Conservation (phyloP, 2,329 filamentous ascomycete species). For the Verticillium zaregamsianum region DNA sequence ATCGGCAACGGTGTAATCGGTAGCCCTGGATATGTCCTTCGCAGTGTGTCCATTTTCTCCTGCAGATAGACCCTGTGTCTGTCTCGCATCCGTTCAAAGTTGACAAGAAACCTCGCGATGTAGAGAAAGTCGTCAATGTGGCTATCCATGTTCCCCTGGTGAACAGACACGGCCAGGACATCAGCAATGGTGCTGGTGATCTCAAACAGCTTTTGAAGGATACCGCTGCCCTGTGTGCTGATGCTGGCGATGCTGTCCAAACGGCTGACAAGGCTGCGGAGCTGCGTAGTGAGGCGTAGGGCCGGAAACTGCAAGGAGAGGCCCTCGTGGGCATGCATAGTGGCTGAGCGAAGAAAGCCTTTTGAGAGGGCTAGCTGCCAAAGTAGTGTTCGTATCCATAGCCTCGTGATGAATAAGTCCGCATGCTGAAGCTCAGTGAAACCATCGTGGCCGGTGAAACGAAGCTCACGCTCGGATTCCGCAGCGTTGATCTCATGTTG, state of each 20-base stretch:
- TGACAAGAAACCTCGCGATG: slow-evolving; percentile 44
- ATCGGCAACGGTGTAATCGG: background rate
- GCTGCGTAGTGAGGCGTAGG: slow-evolving; percentile 30
- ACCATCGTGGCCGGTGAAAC: slow-evolving; percentile 16
- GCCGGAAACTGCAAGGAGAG: slow-evolving; percentile 35
- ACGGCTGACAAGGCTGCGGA: slow-evolving; percentile 30
- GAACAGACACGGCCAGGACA: slow-evolving; percentile 46
- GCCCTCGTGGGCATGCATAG: slow-evolving; percentile 28
- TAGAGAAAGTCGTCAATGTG: slow-evolving; percentile 51
- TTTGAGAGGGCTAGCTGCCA: slow-evolving; percentile 37
- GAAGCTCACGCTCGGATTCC: slow-evolving; percentile 20
- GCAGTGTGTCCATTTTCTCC: slow-evolving; percentile 31
- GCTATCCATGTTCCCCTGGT: slow-evolving; percentile 38
- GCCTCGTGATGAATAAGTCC: slow-evolving; percentile 34
- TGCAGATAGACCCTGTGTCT: slow-evolving; percentile 37
- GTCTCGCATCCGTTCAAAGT: slow-evolving; percentile 41
- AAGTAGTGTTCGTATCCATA: slow-evolving; percentile 36
- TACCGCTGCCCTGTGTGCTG: slow-evolving; percentile 50
- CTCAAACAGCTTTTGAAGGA: slow-evolving; percentile 56
- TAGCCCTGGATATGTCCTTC: background rate
- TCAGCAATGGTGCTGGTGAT: slow-evolving; percentile 57
- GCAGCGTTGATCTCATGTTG: slow-evolving; percentile 28
- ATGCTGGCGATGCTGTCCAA: slow-evolving; percentile 37
- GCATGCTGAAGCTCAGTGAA: slow-evolving; percentile 35
- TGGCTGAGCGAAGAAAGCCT: slow-evolving; percentile 29